Evolutionary conservation across 805 yeast genomes (phyloP).

Genomic region (Yarrowia sp.): DNA sequence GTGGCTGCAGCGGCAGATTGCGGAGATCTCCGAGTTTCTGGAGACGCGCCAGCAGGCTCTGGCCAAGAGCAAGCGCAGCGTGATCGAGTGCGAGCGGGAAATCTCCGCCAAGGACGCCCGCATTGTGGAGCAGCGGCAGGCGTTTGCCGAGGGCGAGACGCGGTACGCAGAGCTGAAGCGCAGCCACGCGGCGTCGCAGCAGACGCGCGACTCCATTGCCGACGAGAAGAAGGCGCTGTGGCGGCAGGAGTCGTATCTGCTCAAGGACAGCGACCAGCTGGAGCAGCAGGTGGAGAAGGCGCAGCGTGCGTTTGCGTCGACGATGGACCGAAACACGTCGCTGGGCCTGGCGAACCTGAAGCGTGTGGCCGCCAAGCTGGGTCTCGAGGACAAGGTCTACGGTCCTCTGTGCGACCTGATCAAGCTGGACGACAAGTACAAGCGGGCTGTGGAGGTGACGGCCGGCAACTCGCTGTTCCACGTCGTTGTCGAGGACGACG

Average conservation of each 20-base stretch:
- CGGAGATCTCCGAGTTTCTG: conserved; percentile 39
- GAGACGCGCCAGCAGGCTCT: conserved; percentile 33
- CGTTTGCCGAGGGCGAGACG: neutral
- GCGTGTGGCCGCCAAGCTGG: conserved; percentile 57
- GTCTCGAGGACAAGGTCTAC: conserved; percentile 59
- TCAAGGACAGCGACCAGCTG: conserved; percentile 55
- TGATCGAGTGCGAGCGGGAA: conserved; percentile 31
- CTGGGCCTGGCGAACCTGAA: conserved; percentile 67
- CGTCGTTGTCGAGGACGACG: conserved; percentile 84
- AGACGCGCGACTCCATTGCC: conserved; percentile 41
- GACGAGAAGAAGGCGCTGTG: conserved; percentile 72
- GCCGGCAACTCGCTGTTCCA: conserved; percentile 87
- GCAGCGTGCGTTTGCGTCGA: conserved; percentile 60
- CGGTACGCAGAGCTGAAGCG: conserved; percentile 17
- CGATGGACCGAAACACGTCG: conserved; percentile 38
- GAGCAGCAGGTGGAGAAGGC: conserved; percentile 55
- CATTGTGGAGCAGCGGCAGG: conserved; percentile 26
- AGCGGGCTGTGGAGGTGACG: conserved; percentile 80
- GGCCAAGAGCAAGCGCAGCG: neutral
- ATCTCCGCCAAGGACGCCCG: conserved; percentile 2
- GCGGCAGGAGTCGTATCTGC: conserved; percentile 72
- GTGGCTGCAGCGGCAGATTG: conserved; percentile 62
- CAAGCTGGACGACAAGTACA: conserved; percentile 74
- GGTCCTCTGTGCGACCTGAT: conserved; percentile 88
- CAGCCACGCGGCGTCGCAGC: conserved; percentile 27